phyloP scores from a whole-genome alignment of 805 yeast genomes.

The Suhomyces sp. region DNA sequence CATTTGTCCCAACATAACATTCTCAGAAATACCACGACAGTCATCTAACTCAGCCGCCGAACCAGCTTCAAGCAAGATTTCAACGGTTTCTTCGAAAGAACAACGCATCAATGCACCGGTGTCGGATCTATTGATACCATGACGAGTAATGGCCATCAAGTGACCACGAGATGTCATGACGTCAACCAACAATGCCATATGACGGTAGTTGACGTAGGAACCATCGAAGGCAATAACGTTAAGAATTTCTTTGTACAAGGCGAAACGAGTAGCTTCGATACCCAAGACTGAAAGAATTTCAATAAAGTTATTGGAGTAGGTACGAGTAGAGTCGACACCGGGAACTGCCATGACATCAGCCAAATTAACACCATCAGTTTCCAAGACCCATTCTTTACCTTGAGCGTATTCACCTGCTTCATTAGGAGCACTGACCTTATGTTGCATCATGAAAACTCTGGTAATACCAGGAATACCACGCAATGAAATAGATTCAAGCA shows the following conservation, averaged over 20 bases:
- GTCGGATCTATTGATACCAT: conserved; percentile 97
- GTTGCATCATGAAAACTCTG: conserved; percentile 88
- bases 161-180: conserved; percentile 99
- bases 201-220: conserved; percentile 98
- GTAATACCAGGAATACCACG: conserved; percentile 95
- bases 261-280: conserved; percentile 96
- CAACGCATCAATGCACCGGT: conserved; percentile 99
- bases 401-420: conserved; percentile 83
- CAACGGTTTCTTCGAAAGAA: conserved; percentile 98
- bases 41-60: conserved; percentile 97
- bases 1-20: conserved; percentile 95
- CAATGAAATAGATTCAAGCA: conserved; percentile 90
- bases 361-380: conserved; percentile 96
- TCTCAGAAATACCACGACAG: conserved; percentile 97
- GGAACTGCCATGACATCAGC: conserved; percentile 93
- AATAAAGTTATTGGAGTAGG: conserved; percentile 94
- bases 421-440: conserved; percentile 68
- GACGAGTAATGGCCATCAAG: conserved; percentile 98
- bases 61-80: conserved; percentile 95
- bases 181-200: conserved; percentile 95
- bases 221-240: conserved; percentile 99
- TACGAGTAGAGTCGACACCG: conserved; percentile 88
- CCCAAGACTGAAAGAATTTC: conserved; percentile 94
- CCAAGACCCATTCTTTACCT: conserved; percentile 96
- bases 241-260: conserved; percentile 88